phyloP scores from a whole-genome alignment of 441 rosid genomes.

The Rhodomyrtus psidioides region DNA sequence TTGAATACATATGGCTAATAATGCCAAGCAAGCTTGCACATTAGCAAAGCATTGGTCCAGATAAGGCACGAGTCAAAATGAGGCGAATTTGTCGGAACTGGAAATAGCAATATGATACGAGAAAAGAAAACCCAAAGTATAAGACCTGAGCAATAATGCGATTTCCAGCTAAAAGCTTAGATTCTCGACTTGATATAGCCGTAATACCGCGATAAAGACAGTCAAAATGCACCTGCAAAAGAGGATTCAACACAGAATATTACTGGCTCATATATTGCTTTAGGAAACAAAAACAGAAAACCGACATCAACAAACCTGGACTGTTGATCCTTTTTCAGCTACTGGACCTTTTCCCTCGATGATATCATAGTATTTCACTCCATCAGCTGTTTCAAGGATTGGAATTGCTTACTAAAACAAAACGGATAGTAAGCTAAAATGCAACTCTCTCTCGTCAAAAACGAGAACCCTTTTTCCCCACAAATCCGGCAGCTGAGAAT shows the following conservation, averaged over 20 bases:
- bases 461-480: not conserved
- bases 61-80: not conserved
- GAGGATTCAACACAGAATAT: not conserved
- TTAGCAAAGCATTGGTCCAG: not conserved
- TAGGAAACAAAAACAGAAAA: not conserved
- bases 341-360: constrained; percentile 73
- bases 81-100: not conserved
- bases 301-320: constrained; percentile 36
- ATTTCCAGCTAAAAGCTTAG: constrained; percentile 90
- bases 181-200: constrained; percentile 80
- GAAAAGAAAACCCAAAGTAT: not conserved
- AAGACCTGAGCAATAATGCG: constrained; percentile 76
- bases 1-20: constrained; percentile 74
- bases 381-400: constrained; percentile 50
- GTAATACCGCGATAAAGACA: constrained; percentile 76
- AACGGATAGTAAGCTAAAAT: not conserved
- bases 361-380: constrained; percentile 78
- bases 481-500: not conserved
- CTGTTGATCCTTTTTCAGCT: constrained; percentile 76
- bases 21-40: not conserved
- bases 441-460: not conserved
- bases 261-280: not conserved
- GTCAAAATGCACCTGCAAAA: constrained; percentile 75
- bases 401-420: not conserved
- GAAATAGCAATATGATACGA: not conserved